phyloP scores from a whole-genome alignment of 208 protist species.

The Strigomonas culicis region DNA sequence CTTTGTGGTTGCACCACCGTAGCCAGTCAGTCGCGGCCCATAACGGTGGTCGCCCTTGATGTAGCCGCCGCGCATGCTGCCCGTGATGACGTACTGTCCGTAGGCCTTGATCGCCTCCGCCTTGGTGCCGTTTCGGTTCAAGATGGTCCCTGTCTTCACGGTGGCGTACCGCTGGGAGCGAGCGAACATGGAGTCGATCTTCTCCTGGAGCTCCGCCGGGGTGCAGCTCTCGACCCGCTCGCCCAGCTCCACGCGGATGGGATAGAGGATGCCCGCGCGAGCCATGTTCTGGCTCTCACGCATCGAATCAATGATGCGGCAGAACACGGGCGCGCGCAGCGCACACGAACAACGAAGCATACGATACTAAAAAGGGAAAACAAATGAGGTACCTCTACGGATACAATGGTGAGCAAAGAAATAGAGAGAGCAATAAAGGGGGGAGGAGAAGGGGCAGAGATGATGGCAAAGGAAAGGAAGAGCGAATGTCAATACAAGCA shows the following conservation, averaged over 20 bases:
- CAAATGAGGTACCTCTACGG: constrained; percentile 1
- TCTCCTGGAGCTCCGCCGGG: constrained; percentile 54
- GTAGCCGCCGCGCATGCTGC: constrained; percentile 85
- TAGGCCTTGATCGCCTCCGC: constrained; percentile 64
- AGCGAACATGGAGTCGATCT: constrained; percentile 58
- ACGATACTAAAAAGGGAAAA: constrained; percentile 1
- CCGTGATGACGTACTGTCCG: constrained; percentile 74
- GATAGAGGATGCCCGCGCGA: constrained; percentile 66
- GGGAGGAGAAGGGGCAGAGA: constrained; percentile 12
- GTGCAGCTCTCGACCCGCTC: constrained; percentile 55
- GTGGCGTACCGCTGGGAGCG: constrained; percentile 70
- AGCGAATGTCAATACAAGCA: background rate
- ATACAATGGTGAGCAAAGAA: background rate
- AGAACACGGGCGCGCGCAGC: constrained; percentile 59
- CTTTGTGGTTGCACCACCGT: constrained; percentile 77
- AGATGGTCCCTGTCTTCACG: constrained; percentile 68
- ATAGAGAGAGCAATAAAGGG: constrained; percentile 5
- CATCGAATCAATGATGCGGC: constrained; percentile 74
- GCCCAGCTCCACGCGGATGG: constrained; percentile 79
- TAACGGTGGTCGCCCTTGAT: constrained; percentile 83
- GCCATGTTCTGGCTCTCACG: constrained; percentile 62
- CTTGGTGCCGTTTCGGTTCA: constrained; percentile 52
- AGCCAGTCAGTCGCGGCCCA: constrained; percentile 77
- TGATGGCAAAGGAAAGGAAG: background rate
- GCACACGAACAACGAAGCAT: constrained; percentile 12